phyloP scores from a whole-genome alignment of 495 filamentous ascomycete species.

The Penicilliopsis zonata region DNA sequence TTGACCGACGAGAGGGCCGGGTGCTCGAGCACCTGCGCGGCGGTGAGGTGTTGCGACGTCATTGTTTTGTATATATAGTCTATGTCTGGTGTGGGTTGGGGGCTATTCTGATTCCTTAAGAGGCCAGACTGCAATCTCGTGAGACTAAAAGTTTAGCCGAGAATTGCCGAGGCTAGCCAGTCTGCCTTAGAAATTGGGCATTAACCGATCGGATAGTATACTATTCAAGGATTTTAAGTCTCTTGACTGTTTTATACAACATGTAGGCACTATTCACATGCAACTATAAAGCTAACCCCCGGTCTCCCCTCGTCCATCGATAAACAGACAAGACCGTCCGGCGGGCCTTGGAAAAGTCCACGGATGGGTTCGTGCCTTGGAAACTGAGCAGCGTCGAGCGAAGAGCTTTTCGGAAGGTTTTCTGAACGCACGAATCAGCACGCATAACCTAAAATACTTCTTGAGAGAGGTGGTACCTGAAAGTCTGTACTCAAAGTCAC shows the following conservation, averaged over 20 bases:
- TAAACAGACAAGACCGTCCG: slow-evolving; percentile 1
- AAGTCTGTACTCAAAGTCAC: slow-evolving; percentile 49
- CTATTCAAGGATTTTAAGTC: too few species aligned
- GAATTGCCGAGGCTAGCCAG: too few species aligned
- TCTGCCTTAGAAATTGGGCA: too few species aligned
- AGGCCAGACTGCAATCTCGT: too few species aligned
- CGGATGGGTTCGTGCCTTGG: slow-evolving; percentile 1
- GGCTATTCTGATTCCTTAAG: too few species aligned
- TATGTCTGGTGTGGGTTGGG: too few species aligned
- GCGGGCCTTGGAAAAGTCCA: neutral
- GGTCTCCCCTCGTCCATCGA: neutral
- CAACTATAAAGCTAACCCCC: neutral
- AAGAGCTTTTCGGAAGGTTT: slow-evolving; percentile 7
- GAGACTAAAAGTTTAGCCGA: too few species aligned
- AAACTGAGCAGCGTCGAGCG: slow-evolving; percentile 4
- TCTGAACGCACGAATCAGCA: neutral
- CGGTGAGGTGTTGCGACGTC: too few species aligned
- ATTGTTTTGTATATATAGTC: too few species aligned
- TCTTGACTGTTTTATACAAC: too few species aligned
- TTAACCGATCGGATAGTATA: too few species aligned
- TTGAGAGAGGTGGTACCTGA: slow-evolving; percentile 36
- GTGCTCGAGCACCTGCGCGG: slow-evolving; percentile 33
- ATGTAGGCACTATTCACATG: too few species aligned
- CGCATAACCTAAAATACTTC: neutral
- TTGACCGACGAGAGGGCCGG: slow-evolving; percentile 39